Base-by-base conservation (phyloP, 495 filamentous ascomycete species). In the Platismatia glauca region DNA sequence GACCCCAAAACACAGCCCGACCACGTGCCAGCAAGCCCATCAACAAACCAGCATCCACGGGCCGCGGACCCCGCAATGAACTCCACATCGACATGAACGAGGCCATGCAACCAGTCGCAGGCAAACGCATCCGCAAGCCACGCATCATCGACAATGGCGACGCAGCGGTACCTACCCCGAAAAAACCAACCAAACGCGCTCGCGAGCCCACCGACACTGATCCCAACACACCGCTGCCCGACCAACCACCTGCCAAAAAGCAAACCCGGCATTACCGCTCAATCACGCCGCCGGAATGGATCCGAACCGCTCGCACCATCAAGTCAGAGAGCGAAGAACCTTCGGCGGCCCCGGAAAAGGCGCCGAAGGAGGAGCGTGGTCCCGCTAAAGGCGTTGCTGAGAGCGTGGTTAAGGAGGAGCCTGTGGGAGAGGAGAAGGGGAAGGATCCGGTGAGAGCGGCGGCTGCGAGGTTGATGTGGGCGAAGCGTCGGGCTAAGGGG, bases 361-460 rank as follows among this genome's bases (percentile, higher is more conserved):
- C 3, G 29, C 18, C 24, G 9, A 22, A n/a, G 31, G 6, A 48
- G 24, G 29, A 29, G 53, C 16, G 20, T 13, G 0, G 6, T 13
- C 11, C 58, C 31, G 33, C 16, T 3, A 44, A 53, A 9, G 12
- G 37, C 12, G 48, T 11, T 1, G 29, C 3, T 80, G 63, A 81
- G 76, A 60, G 74, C 69, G 55, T 78, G 70, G 11, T 77, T 78
- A 53, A 33, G 50, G 8, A 18, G 33, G 46, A 37, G 41, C 29
- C 71, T 72, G 4, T 64, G 73, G 43, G 75, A 76, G 64, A 77
- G 78, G 67, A 69, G 48, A 78, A 78, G 58, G 77, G 76, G 27
- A 81, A 79, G 70, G 78, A 81, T 60, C 76, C 78, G 3, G 77
- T 77, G 57, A 71, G 78, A 9, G 77, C 76, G 15, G 74, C 78